Evolutionary conservation across 192 early-diverging fungal species (phyloP), one percentile per base, ranked within the genome.

Genomic region (Spinellus fusiger): DNA sequence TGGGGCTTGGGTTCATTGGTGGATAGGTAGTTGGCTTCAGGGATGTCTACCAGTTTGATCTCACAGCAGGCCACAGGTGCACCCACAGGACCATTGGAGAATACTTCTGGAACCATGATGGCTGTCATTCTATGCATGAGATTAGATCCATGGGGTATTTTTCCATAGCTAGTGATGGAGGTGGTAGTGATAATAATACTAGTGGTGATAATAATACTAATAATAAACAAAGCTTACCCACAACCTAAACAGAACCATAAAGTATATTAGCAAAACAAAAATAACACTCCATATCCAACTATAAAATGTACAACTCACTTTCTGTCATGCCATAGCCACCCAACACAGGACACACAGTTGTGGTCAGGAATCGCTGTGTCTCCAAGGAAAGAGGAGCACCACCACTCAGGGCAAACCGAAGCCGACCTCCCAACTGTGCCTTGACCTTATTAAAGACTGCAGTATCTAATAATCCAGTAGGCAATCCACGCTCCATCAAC

Each of bases 321-420:
- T 47, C 67, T 48, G 44, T 50, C 82, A 90, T 81, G 47, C 90
- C 94, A 76, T 94, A 95, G 22, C 93, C 95, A 48, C 90, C 87
- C 38, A 96, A 68, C 59, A 94, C 80, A 16, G 88, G 84, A 70
- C 87, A 89, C 40, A 93, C 62, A 1, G 82, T 69, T 20, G 83
- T 80, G 4, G 85, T 77, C 54, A 98, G 73, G 59, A 95, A 94
- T 49, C 84, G 69, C 61, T 95, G 93, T 27, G 92, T 95, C 34
- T 91, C 89, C 27, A 64, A n/a, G 22, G 88, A 88, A 63, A 98
- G 79, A 48, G 90, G 90, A n/a, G 95, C 95, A 58, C 95, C 95
- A 71, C 93, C 94, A 4, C 85, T 84, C 31, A 94, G 66, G 2
- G 84, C 88, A 66, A 85, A 84, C 65, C 86, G 81, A 44, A 98